Evolutionary conservation across 176 grass and related monocot species (phyloP), one percentile per base, ranked within the genome.

Genomic region (Phoenix dactylifera): DNA sequence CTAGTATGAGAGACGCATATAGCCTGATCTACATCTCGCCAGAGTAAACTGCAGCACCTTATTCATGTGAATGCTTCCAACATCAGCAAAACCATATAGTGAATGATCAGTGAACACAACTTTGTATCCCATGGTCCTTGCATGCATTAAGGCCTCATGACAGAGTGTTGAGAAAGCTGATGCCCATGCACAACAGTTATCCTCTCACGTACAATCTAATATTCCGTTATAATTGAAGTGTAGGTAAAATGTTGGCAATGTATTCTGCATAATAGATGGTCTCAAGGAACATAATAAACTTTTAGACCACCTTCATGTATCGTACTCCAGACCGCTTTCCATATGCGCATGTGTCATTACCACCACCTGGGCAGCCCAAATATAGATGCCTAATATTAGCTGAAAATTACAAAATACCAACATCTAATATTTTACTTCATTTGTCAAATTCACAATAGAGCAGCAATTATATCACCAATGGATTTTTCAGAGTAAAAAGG

Each of bases 51-150:
- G 90, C 62, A 95, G 83, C 39, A 95, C 81, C 78, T 95, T 95
- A 81, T 95, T 90, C 91, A 95, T 95, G 80, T 87, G 91, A 81
- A 95, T 95, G 64, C 86, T 89, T 77, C 91, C 91, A 68, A 64
- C 80, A 67, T 95, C 91, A 29, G 86, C 82, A 79, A 95, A 95
- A 69, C 91, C 86, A 57, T 95, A 95, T 26, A 95, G 83, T 18
- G 91, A 95, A 76, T 95, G 91, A 76, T 95, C 91, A 61, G 91
- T 95, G 68, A 95, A 95, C 67, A 95, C 50, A 62, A 79, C 77
- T 81, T 84, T 90, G 80, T 81, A 90, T 59, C 91, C 91, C 91
- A 95, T 95, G 10, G 91, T 95, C 72, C 91, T 83, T 44, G 86
- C 80, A 68, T 95, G 91, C 83, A 95, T 89, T 63, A 95, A 30